Evolutionary conservation across 148 eudicot species (phyloP).

Genomic region (Linanthus parryae): DNA sequence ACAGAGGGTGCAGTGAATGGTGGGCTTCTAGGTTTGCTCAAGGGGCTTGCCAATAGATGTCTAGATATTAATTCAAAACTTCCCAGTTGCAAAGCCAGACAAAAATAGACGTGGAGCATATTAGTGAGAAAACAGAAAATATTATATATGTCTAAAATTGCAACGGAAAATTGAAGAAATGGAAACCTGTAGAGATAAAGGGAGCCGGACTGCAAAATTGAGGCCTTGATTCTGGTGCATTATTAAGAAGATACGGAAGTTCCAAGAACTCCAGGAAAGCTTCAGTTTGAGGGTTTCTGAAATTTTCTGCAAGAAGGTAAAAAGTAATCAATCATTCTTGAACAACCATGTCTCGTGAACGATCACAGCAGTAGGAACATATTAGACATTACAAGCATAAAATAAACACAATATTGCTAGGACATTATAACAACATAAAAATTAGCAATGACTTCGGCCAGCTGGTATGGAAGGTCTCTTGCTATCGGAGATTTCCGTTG

Average conservation of each 20-base stretch:
- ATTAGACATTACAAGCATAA: neutral
- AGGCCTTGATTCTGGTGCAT: slow-evolving; percentile 22
- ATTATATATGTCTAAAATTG: neutral
- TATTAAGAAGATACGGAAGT: slow-evolving; percentile 72
- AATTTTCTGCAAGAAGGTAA: slow-evolving; percentile 37
- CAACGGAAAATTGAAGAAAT: neutral
- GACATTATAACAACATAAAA: too few relatives aligned
- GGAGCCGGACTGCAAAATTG: slow-evolving; percentile 26
- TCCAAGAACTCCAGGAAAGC: slow-evolving; percentile 68
- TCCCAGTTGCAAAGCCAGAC: neutral
- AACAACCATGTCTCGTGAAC: too few relatives aligned
- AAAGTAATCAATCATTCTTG: too few relatives aligned
- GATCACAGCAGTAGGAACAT: neutral
- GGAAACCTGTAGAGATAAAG: slow-evolving; percentile 38
- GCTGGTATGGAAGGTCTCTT: too few relatives aligned
- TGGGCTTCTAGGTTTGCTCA: neutral
- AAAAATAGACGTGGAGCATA: neutral
- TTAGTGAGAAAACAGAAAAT: neutral
- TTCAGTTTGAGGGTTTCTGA: slow-evolving; percentile 87
- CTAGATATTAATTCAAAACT: neutral
- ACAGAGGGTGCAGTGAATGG: neutral
- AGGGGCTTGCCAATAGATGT: neutral
- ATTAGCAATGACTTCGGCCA: too few relatives aligned
- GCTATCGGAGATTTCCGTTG: too few relatives aligned
- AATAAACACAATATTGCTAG: too few relatives aligned